Percentiles rank a stretch among this genome's conserved stretches.
Conservation (phyloP, 2,329 filamentous ascomycete genomes). For the Xenoacremonium recifei region DNA sequence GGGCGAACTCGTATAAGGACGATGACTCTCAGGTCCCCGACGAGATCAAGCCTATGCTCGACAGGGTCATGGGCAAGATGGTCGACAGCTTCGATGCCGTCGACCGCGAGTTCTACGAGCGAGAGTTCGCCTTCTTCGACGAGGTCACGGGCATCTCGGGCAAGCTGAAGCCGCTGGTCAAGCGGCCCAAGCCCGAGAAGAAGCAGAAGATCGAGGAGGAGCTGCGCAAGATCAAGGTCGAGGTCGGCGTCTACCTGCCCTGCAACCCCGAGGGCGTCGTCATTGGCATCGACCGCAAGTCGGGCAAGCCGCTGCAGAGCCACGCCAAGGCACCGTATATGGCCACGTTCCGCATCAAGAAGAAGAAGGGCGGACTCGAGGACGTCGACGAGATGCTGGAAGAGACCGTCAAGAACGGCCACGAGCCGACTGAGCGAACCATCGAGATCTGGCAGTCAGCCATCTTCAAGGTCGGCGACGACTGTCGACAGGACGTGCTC, state of each 20-base stretch:
- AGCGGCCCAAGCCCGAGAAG: constrained; percentile 90
- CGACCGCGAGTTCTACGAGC: constrained; percentile 85
- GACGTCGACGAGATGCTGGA: constrained; percentile 52
- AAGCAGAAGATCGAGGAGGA: constrained; percentile 99
- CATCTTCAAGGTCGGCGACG: constrained; percentile 99
- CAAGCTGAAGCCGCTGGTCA: constrained; percentile 91
- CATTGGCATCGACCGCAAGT: constrained; percentile 96
- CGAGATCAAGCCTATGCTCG: constrained; percentile 87
- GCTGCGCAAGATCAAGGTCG: constrained; percentile 92
- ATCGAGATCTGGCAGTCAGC: constrained; percentile 98
- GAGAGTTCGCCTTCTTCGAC: constrained; percentile 97
- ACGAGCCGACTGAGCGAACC: constrained; percentile 46
- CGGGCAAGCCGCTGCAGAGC: constrained; percentile 93
- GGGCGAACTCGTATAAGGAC: constrained; percentile 97
- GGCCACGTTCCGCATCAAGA: constrained; percentile 97
- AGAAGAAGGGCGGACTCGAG: constrained; percentile 59
- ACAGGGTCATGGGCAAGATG: constrained; percentile 83
- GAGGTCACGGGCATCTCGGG: constrained; percentile 95
- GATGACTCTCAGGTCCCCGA: constrained; percentile 90
- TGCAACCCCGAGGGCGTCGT: constrained; percentile 97
- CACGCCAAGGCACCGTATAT: constrained; percentile 99
- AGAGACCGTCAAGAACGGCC: constrained; percentile 40
- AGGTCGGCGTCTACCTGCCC: constrained; percentile 94
- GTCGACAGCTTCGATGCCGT: constrained; percentile 75
- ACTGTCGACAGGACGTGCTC: constrained; percentile 95